Evolutionary conservation across 2,329 filamentous ascomycete species (phyloP), one percentile per base, ranked within the genome.

Genomic region (Trichoderma endophyticum): DNA sequence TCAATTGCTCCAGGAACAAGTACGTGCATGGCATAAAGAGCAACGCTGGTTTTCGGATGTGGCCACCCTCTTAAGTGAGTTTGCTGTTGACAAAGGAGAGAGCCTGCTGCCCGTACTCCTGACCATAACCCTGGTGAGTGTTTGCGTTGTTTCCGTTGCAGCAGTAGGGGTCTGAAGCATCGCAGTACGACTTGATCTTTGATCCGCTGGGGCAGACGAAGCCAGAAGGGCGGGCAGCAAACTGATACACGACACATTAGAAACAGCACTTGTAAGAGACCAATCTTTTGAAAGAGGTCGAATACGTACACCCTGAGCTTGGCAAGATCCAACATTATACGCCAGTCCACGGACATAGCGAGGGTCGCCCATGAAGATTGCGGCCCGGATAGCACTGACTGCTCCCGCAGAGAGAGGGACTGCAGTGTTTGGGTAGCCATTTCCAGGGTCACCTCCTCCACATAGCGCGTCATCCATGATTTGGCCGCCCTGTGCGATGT

Each of bases 131-230:
- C 78, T 90, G 87, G 79, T 91, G 90, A 7, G 86, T 84, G 75
- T 86, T 86, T 30, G 85, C 83, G 73, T 91, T 84, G 75, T 85
- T 89, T 63, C 90, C 90, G 56, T 86, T 89, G 80, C 89, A 92
- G 84, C 90, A 92, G 81, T 90, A 91, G 0, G 89, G 89, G 74
- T 92, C 90, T 4, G 86, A 77, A 5, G 85, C 81, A 75, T 92
- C 90, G 79, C 90, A 92, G 83, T 91, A 92, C 5, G 87, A 89
- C 81, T 90, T 82, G 75, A 91, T 87, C 76, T 87, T 89, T 77
- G 75, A 77, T 8, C 80, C 77, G 73, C 80, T 84, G 11, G 87
- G 85, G 81, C 89, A 91, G 59, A 80, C 81, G 79, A 89, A 91
- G 30, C 88, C 88, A 5, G 82, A 76, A 0, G 88, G 85, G 5